A percentile compares a stretch with the other conserved stretches of the same genome.
phyloP scores from a whole-genome alignment of 176 grass and related monocot genomes.

The Oryza officinalis region DNA sequence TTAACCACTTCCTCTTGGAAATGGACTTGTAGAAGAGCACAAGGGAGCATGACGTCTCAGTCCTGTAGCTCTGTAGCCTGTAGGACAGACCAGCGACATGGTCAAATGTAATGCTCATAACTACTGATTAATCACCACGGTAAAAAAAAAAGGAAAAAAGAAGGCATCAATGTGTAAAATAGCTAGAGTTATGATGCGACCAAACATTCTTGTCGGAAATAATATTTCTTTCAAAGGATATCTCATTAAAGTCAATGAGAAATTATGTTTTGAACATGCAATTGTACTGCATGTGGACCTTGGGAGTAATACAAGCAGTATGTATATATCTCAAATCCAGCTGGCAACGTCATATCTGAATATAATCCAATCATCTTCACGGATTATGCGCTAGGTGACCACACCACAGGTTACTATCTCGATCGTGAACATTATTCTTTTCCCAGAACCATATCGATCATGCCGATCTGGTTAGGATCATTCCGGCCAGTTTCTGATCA shows the following conservation, averaged over 20 bases:
- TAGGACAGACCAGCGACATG: not conserved
- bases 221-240: not conserved
- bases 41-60: not conserved
- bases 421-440: not conserved
- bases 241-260: not conserved
- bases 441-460: not conserved
- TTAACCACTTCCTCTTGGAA: conserved; percentile 28
- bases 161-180: not conserved
- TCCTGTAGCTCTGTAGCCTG: not conserved
- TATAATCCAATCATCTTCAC: not conserved
- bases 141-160: not conserved
- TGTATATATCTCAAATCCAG: not conserved
- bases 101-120: not conserved
- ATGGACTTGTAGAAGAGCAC: conserved; percentile 5
- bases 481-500: not conserved
- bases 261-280: not conserved
- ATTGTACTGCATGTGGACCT: not conserved
- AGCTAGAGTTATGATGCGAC: not conserved
- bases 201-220: not conserved
- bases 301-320: not conserved
- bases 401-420: not conserved
- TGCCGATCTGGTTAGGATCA: too few relatives aligned
- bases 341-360: not conserved
- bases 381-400: not conserved
- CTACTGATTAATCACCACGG: not conserved